Percentiles rank a stretch among this genome's conserved stretches.
Conservation (phyloP, 2,329 filamentous ascomycete species). For the Aureobasidium sp. region DNA sequence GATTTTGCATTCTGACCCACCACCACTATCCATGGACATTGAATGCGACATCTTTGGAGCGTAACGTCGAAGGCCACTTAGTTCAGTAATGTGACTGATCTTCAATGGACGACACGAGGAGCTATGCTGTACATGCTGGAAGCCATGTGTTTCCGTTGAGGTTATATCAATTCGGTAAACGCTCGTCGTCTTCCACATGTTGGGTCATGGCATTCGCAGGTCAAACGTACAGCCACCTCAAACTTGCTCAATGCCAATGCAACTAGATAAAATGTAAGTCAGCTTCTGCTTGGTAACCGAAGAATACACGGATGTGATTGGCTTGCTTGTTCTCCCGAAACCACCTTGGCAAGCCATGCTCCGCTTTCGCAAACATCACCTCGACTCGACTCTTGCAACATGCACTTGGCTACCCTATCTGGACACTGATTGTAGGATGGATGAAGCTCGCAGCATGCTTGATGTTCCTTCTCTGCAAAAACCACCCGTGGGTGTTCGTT, state of each 20-base stretch:
- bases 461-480: background rate
- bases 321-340: background rate
- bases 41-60: background rate
- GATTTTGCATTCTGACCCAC: slow-evolving; percentile 25
- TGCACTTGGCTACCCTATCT: background rate
- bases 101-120: too few species aligned
- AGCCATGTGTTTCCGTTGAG: background rate
- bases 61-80: too few species aligned
- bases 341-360: background rate
- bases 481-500: too few species aligned
- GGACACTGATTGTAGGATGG: background rate
- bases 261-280: background rate
- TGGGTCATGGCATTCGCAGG: background rate
- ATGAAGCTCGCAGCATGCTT: background rate
- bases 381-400: background rate
- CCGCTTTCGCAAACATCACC: background rate
- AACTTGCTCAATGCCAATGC: slow-evolving; percentile 1
- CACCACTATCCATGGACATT: background rate
- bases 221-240: slow-evolving; percentile 1
- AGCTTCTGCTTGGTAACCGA: background rate
- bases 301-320: background rate
- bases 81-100: too few species aligned
- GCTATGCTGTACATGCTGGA: too few species aligned
- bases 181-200: background rate
- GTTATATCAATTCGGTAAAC: background rate